A percentile compares a stretch with the other conserved stretches of the same genome.
Evolutionary conservation across 1,284 basidiomycete species (phyloP).

Genomic region (Fomitiporia mediterranea): DNA sequence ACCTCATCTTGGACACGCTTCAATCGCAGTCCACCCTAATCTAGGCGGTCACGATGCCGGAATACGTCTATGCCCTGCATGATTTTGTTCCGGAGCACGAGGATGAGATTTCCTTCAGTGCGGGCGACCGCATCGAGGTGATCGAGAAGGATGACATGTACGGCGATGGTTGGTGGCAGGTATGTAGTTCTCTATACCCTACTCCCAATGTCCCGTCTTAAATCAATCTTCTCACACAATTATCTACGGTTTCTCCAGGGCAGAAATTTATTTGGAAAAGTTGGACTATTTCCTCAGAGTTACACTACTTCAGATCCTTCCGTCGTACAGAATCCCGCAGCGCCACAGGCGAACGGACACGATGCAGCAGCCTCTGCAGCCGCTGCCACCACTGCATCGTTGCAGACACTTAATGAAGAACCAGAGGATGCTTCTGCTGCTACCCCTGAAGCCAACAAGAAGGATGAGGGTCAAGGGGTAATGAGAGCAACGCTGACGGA

Average conservation of each 20-base stretch:
- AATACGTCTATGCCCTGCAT: constrained; percentile 76
- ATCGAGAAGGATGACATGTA: constrained; percentile 93
- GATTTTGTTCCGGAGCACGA: constrained; percentile 90
- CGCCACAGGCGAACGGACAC: constrained; percentile 20
- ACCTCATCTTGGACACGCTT: neutral
- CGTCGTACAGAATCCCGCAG: constrained; percentile 26
- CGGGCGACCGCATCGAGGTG: constrained; percentile 86
- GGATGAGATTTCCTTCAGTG: constrained; percentile 86
- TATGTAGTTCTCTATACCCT: constrained; percentile 39
- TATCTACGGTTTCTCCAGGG: constrained; percentile 49
- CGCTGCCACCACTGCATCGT: constrained; percentile 18
- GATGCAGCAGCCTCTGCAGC: constrained; percentile 17
- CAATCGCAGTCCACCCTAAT: constrained; percentile 1
- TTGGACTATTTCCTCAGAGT: constrained; percentile 87
- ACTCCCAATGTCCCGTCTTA: constrained; percentile 4
- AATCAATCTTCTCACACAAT: constrained; percentile 22
- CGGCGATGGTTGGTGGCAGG: constrained; percentile 99
- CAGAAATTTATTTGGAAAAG: constrained; percentile 74
- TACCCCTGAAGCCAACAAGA: constrained; percentile 20
- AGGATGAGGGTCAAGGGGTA: constrained; percentile 41
- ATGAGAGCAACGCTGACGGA: constrained; percentile 86
- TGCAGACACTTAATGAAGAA: constrained; percentile 23
- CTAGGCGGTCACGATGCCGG: constrained; percentile 33
- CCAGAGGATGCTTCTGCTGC: constrained; percentile 7
- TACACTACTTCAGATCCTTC: constrained; percentile 68